These are phyloP conservation scores for Aspergillus bombycis DNA, from an alignment of 2,329 filamentous ascomycete genomes.

Conservation along the genomic window DNA sequence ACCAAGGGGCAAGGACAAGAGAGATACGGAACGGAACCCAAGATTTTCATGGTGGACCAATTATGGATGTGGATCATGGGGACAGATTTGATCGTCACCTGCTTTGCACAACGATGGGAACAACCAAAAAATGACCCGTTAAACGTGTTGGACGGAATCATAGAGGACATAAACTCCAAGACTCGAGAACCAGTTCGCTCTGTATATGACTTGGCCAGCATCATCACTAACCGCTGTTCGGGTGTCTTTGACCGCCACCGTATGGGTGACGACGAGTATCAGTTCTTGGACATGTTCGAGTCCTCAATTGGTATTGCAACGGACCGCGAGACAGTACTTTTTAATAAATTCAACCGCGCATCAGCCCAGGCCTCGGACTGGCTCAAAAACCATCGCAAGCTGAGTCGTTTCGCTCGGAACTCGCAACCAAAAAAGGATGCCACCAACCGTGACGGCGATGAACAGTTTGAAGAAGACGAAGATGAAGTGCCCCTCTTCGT, in stretches of 20 bases:
- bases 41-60: slow-evolving; percentile 71
- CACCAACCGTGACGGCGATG: neutral
- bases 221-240: slow-evolving; percentile 63
- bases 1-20: slow-evolving; percentile 38
- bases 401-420: slow-evolving; percentile 37
- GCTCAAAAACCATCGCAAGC: slow-evolving; percentile 54
- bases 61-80: slow-evolving; percentile 67
- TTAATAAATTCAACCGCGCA: slow-evolving; percentile 62
- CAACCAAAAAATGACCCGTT: slow-evolving; percentile 65
- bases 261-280: slow-evolving; percentile 61
- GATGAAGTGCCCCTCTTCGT: slow-evolving; percentile 52
- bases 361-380: slow-evolving; percentile 60
- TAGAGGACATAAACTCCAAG: slow-evolving; percentile 68
- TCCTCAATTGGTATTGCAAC: slow-evolving; percentile 60
- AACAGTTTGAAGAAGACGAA: slow-evolving; percentile 19
- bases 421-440: slow-evolving; percentile 15
- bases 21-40: slow-evolving; percentile 49
- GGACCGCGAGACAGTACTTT: slow-evolving; percentile 61
- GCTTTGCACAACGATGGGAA: slow-evolving; percentile 44
- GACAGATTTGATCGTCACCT: slow-evolving; percentile 60
- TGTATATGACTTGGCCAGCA: slow-evolving; percentile 65
- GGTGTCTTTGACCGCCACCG: slow-evolving; percentile 64
- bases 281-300: slow-evolving; percentile 71
- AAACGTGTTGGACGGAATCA: slow-evolving; percentile 63
- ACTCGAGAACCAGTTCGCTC: slow-evolving; percentile 62